A percentile compares a stretch with the other conserved stretches of the same genome.
phyloP scores from a whole-genome alignment of 306 rosid genomes.

The Aeschynomene evenia region DNA sequence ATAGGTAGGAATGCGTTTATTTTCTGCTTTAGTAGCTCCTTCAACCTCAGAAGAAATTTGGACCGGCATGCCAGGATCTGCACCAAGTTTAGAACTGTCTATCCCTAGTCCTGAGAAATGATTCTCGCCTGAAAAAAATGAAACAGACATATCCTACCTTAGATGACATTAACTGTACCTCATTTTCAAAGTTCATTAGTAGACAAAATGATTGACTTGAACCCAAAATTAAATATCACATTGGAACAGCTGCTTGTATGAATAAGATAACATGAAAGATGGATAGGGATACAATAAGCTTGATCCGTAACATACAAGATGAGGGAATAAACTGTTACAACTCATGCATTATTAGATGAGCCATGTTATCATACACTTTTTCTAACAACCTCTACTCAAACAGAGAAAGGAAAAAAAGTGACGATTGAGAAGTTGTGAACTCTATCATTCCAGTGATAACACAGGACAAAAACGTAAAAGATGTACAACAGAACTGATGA shows the following conservation, averaged over 20 bases:
- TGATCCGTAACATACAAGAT: neutral
- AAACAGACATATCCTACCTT: neutral
- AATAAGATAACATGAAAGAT: neutral
- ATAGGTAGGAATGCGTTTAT: slow-evolving; percentile 44
- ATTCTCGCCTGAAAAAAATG: slow-evolving; percentile 62
- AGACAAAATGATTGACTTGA: neutral
- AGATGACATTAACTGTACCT: neutral
- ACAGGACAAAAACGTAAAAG: slow-evolving; percentile 11
- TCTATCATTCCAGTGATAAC: slow-evolving; percentile 21
- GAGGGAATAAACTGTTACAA: neutral
- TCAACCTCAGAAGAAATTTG: slow-evolving; percentile 54
- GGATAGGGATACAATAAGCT: neutral
- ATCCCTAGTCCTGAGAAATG: slow-evolving; percentile 68
- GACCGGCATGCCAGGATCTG: slow-evolving; percentile 77
- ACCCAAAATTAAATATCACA: neutral
- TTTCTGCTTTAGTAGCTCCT: slow-evolving; percentile 47
- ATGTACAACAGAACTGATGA: neutral
- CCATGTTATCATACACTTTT: slow-evolving; percentile 2
- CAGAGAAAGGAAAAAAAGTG: neutral
- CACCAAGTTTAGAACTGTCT: slow-evolving; percentile 77
- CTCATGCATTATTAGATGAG: neutral
- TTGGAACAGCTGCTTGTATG: neutral
- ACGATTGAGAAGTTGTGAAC: neutral
- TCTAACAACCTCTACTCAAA: neutral
- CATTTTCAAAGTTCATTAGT: slow-evolving; percentile 6